Percentiles rank a stretch among this genome's conserved stretches.
These are phyloP conservation scores for Mycena rosella DNA, from an alignment of 768 basidiomycete species.

Conservation along the genomic window DNA sequence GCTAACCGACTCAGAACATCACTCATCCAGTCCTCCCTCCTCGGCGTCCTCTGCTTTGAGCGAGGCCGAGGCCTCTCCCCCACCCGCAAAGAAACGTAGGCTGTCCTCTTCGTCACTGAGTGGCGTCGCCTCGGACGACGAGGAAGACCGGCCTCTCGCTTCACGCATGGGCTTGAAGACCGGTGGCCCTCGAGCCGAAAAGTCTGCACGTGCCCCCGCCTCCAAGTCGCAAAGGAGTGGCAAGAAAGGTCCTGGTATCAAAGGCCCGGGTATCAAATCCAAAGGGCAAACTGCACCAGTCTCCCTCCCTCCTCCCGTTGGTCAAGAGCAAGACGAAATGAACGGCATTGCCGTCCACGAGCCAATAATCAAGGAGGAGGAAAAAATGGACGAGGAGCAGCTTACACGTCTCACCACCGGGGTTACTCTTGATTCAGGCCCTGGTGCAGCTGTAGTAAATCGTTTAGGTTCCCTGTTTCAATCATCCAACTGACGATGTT, in stretches of 20 bases:
- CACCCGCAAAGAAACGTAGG: conserved; percentile 65
- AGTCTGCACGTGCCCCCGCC: conserved; percentile 43
- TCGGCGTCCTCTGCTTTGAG: conserved; percentile 65
- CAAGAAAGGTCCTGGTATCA: conserved; percentile 69
- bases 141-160: conserved; percentile 71
- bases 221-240: conserved; percentile 58
- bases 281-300: conserved; percentile 70
- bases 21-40: conserved; percentile 52
- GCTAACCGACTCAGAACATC: conserved; percentile 44
- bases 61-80: conserved; percentile 62
- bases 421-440: conserved; percentile 78
- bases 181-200: conserved; percentile 44
- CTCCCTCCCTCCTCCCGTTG: conserved; percentile 56
- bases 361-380: conserved; percentile 74
- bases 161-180: conserved; percentile 52
- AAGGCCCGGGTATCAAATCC: conserved; percentile 67
- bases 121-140: conserved; percentile 65
- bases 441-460: conserved; percentile 59
- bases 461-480: conserved; percentile 7
- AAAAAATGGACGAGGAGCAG: conserved; percentile 84
- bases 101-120: conserved; percentile 63
- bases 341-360: conserved; percentile 63
- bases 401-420: conserved; percentile 83
- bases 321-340: conserved; percentile 51
- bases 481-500: conserved; percentile 14